Conservation (phyloP, 352 stramenopile species). For the Pythium biforme region DNA sequence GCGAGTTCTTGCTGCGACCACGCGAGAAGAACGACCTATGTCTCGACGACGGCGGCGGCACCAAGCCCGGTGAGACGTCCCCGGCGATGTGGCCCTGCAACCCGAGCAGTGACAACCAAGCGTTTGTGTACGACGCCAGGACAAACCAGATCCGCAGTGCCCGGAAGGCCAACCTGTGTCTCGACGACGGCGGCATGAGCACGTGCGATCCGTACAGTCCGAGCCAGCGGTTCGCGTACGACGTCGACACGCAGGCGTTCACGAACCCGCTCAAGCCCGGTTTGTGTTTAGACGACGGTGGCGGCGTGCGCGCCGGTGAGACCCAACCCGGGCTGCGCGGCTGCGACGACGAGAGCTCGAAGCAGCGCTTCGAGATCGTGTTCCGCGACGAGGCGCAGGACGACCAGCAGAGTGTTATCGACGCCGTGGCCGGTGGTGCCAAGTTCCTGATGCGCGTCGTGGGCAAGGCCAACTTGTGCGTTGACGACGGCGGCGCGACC, state of each 20-base stretch:
- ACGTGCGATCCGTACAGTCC: slow-evolving; percentile 16
- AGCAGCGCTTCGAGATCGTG: slow-evolving; percentile 8
- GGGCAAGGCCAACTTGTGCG: slow-evolving; percentile 13
- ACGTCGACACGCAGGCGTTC: slow-evolving; percentile 26
- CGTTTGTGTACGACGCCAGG: slow-evolving; percentile 11
- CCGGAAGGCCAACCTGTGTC: slow-evolving; percentile 11
- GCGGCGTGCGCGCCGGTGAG: not conserved
- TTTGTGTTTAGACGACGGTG: slow-evolving; percentile 38
- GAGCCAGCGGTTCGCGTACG: slow-evolving; percentile 38
- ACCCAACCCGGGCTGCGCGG: not conserved
- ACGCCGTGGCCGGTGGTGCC: slow-evolving; percentile 5
- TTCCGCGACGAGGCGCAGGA: not conserved
- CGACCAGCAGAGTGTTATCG: not conserved
- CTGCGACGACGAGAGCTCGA: slow-evolving; percentile 3
- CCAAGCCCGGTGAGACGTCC: not conserved
- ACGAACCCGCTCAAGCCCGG: slow-evolving; percentile 28
- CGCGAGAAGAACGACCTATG: slow-evolving; percentile 31
- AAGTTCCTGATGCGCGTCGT: slow-evolving; percentile 4
- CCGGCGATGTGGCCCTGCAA: not conserved
- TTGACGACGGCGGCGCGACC: not conserved
- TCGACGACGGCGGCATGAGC: slow-evolving; percentile 8
- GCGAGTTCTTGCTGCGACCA: not conserved
- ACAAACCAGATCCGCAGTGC: slow-evolving; percentile 14
- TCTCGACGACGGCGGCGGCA: slow-evolving; percentile 31
- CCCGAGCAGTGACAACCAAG: slow-evolving; percentile 5